phyloP scores from a whole-genome alignment of 345 rosid species.

The Lenwebbia sp. region DNA sequence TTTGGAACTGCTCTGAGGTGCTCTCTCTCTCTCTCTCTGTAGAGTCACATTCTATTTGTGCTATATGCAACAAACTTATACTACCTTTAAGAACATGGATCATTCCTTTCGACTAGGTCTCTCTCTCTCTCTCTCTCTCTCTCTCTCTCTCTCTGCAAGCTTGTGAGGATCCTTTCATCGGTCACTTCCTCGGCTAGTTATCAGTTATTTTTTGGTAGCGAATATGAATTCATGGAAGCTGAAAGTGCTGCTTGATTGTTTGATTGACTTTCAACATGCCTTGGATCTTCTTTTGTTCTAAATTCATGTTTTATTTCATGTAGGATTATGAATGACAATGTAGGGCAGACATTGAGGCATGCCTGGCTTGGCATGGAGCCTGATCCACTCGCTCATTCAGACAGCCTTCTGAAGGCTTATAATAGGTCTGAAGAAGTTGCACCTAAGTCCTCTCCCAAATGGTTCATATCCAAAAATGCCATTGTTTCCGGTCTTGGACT shows the following conservation, averaged over 20 bases:
- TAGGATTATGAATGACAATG: slow-evolving; percentile 68
- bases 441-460: slow-evolving; percentile 38
- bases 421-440: slow-evolving; percentile 36
- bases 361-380: slow-evolving; percentile 88
- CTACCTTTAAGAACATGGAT: background rate
- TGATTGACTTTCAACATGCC: background rate
- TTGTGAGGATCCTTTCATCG: background rate
- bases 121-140: background rate
- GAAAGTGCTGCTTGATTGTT: background rate
- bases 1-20: slow-evolving; percentile 86
- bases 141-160: background rate
- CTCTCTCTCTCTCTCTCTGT: slow-evolving; percentile 5
- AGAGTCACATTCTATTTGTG: background rate
- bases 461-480: slow-evolving; percentile 82
- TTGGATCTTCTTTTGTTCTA: background rate
- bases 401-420: slow-evolving; percentile 58
- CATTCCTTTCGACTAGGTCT: background rate
- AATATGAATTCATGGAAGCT: background rate
- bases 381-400: slow-evolving; percentile 74
- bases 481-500: slow-evolving; percentile 69
- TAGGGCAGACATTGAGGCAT: slow-evolving; percentile 64
- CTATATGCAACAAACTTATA: background rate
- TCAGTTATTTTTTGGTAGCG: background rate
- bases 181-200: background rate
- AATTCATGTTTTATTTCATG: background rate